These are phyloP conservation scores for Curvularia sp. DNA, from an alignment of 2,329 filamentous ascomycete genomes.

Conservation along the genomic window DNA sequence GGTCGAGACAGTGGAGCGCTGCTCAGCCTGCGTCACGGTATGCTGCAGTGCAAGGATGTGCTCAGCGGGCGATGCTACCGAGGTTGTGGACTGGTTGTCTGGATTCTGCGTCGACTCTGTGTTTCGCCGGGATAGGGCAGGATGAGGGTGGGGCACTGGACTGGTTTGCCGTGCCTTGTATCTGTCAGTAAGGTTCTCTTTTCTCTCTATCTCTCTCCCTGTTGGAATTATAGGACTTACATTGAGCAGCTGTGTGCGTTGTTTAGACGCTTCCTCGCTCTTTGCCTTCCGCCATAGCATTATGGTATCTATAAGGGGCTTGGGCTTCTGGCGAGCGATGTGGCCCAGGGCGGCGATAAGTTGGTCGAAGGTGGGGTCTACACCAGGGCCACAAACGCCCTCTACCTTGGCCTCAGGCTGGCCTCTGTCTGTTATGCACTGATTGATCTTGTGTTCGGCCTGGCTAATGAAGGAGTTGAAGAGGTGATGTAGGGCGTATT, in stretches of 20 bases:
- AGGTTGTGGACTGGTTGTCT: slow-evolving; percentile 35
- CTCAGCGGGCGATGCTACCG: slow-evolving; percentile 39
- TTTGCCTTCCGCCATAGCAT: slow-evolving; percentile 99
- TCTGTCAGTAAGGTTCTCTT: slow-evolving; percentile 24
- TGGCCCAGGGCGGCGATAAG: slow-evolving; percentile 91
- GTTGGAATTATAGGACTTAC: slow-evolving; percentile 26
- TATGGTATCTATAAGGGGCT: slow-evolving; percentile 92
- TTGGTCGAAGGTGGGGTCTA: slow-evolving; percentile 90
- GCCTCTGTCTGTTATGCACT: slow-evolving; percentile 80
- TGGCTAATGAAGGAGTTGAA: slow-evolving; percentile 97
- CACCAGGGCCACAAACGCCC: slow-evolving; percentile 85
- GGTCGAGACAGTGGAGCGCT: slow-evolving; percentile 91
- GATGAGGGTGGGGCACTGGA: slow-evolving; percentile 29
- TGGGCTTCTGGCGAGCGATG: slow-evolving; percentile 92
- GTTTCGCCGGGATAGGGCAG: slow-evolving; percentile 46
- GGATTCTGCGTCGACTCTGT: slow-evolving; percentile 45
- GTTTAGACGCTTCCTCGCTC: slow-evolving; percentile 75
- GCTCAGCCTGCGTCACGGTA: slow-evolving; percentile 79
- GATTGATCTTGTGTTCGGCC: slow-evolving; percentile 94
- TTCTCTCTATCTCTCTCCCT: not conserved
- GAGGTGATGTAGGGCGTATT: slow-evolving; percentile 94
- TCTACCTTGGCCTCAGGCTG: slow-evolving; percentile 87
- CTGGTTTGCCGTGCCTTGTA: slow-evolving; percentile 41
- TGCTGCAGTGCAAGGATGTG: slow-evolving; percentile 65
- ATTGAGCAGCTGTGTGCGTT: slow-evolving; percentile 43